Base-by-base conservation (phyloP, 768 basidiomycete genomes). In the Suillus tomentosus region DNA sequence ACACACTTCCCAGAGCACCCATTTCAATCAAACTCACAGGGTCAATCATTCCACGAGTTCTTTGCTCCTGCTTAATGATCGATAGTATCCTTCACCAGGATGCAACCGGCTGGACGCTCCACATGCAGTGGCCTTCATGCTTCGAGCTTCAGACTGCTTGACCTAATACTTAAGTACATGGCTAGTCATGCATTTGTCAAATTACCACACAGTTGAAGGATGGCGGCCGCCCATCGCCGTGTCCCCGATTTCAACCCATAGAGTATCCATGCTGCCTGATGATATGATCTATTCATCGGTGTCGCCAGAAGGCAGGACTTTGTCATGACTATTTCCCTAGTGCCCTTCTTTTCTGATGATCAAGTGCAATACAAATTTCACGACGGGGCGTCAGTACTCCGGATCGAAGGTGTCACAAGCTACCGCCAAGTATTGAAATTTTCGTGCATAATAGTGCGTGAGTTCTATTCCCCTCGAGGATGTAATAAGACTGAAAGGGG, bases 401-500 rank as follows among this genome's bases (percentile, higher is more conserved):
- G 22, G 14, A 22, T 57, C 36, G 57, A 58, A 42, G 40, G 57
- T 31, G 11, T 42, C 17, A 40, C 40, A 40, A 37, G 57, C 40
- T 58, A 58, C 39, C 27, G 42, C 53, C 31, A 54, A 54, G 11
- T 24, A 42, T 42, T 27, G 39, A 15, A 57, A 39, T 5, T 58
- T 42, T 19, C 40, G 40, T 42, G 27, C 57, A 31, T 19, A 31
- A 58, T 57, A 24, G 39, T 42, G 17, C 39, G 57, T 42, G 57
- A 40, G 56, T 40, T 22, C 57, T 42, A 19, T 24, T 54, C 34
- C 36, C 19, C 40, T 58, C 27, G 40, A 19, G 27, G 40, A 42
- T 42, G 40, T 42, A 42, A 58, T 58, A 58, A 43, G 40, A 19
- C 40, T 42, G 57, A 58, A 31, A 58, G 27, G 43, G 57, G 57